A percentile compares a stretch with the other conserved stretches of the same genome.
These are phyloP conservation scores for Colletotrichum euphorbiae DNA, from an alignment of 2,329 filamentous ascomycete species.

Conservation along the genomic window DNA sequence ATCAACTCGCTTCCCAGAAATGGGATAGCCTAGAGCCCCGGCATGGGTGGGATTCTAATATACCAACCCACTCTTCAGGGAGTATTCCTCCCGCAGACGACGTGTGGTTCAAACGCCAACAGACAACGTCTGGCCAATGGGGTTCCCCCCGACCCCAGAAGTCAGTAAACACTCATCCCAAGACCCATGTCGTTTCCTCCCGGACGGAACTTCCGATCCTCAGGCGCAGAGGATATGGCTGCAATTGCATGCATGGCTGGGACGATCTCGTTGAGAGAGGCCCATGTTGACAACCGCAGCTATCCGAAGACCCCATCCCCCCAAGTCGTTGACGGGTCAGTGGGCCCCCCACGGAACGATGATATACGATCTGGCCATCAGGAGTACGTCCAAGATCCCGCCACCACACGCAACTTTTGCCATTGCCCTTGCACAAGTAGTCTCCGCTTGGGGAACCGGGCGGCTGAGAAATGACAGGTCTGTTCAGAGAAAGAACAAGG, in stretches of 20 bases:
- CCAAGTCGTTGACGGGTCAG: background rate
- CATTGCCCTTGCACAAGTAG: background rate
- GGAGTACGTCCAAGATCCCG: slow-evolving; percentile 7
- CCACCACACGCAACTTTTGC: background rate
- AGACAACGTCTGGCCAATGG: background rate
- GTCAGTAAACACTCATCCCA: slow-evolving; percentile 30
- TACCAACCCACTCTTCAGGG: background rate
- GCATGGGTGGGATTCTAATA: too few species aligned
- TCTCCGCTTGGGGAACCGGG: slow-evolving; percentile 4
- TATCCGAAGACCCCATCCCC: slow-evolving; percentile 1
- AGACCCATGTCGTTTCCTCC: background rate
- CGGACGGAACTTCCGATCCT: background rate
- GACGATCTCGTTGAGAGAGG: background rate
- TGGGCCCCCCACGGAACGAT: background rate
- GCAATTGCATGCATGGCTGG: background rate
- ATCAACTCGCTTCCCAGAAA: too few species aligned
- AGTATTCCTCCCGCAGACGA: background rate
- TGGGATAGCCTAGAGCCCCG: too few species aligned
- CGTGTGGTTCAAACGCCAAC: slow-evolving; percentile 24
- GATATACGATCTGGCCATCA: background rate
- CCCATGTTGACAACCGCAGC: background rate
- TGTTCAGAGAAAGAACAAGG: background rate
- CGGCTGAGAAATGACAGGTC: slow-evolving; percentile 35
- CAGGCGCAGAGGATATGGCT: background rate
- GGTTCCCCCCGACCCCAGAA: background rate